Conservation (phyloP, 2,329 filamentous ascomycete species). For the Ophiocordyceps polyrhachis-furcata region DNA sequence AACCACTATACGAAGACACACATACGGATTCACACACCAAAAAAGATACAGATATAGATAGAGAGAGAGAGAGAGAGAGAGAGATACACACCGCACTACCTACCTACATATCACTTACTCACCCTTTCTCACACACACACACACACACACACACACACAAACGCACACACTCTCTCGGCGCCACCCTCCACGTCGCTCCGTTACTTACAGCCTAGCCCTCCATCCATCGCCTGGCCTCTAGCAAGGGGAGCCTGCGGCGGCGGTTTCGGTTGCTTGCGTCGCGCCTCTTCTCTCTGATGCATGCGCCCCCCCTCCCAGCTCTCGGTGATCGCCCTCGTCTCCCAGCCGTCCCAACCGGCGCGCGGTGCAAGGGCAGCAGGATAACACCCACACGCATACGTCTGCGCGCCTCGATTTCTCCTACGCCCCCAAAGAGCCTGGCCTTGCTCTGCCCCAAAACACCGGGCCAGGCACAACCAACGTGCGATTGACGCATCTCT, state of each 20-base stretch:
- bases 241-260: not conserved
- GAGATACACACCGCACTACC: not conserved
- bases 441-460: slow-evolving; percentile 13
- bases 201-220: slow-evolving; percentile 1
- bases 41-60: too few species aligned
- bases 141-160: not conserved
- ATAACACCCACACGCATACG: not conserved
- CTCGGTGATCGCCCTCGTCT: slow-evolving; percentile 3
- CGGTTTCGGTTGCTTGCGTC: slow-evolving; percentile 1
- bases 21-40: slow-evolving; percentile 4
- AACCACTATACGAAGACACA: slow-evolving; percentile 3
- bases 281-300: not conserved
- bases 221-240: slow-evolving; percentile 1
- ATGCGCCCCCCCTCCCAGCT: slow-evolving; percentile 1
- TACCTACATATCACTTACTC: not conserved
- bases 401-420: not conserved
- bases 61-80: not conserved
- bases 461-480: slow-evolving; percentile 12
- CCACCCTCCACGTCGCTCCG: not conserved
- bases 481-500: slow-evolving; percentile 28
- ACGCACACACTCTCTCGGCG: not conserved
- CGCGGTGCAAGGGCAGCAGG: not conserved
- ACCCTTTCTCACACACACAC: not conserved
- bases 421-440: slow-evolving; percentile 3
- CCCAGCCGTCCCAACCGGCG: slow-evolving; percentile 3